Percentiles rank a stretch among this genome's conserved stretches.
Evolutionary conservation across 2,329 filamentous ascomycete genomes (phyloP).

Genomic region (Xylaria sp.): DNA sequence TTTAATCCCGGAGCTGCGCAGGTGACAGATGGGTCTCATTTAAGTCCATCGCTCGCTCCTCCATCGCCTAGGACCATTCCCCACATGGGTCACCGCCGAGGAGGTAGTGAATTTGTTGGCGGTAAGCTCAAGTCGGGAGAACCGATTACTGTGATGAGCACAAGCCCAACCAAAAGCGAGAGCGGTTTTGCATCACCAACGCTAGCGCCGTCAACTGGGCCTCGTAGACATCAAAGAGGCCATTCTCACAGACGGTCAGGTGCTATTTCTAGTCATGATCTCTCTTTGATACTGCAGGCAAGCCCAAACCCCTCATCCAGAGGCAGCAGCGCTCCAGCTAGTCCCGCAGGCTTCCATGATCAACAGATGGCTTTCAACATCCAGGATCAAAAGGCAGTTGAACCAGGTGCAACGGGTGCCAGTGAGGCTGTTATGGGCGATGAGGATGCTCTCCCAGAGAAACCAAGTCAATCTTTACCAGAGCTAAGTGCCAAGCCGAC

Average conservation of each 20-base stretch:
- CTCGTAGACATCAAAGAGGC: constrained; percentile 67
- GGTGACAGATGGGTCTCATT: constrained; percentile 50
- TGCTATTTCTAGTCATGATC: constrained; percentile 85
- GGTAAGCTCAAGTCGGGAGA: constrained; percentile 71
- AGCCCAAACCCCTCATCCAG: constrained; percentile 61
- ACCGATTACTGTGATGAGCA: constrained; percentile 71
- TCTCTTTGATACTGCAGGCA: constrained; percentile 73
- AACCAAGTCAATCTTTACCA: constrained; percentile 44
- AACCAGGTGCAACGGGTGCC: constrained; percentile 36
- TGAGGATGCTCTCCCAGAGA: constrained; percentile 42
- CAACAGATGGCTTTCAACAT: constrained; percentile 43
- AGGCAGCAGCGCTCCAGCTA: constrained; percentile 73
- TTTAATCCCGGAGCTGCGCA: constrained; percentile 63
- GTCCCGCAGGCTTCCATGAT: constrained; percentile 62
- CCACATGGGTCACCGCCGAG: constrained; percentile 81
- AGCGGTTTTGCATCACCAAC: constrained; percentile 67
- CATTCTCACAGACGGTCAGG: constrained; percentile 85
- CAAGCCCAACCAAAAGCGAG: constrained; percentile 75
- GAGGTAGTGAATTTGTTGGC: constrained; percentile 88
- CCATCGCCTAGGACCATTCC: constrained; percentile 61
- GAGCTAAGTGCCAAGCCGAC: constrained; percentile 45
- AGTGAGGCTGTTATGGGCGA: constrained; percentile 41
- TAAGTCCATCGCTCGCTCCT: constrained; percentile 68
- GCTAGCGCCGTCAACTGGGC: constrained; percentile 61
- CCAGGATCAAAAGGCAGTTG: constrained; percentile 30